Evolutionary conservation across 805 yeast genomes (phyloP), one percentile per base, ranked within the genome.

Genomic region (Candida sakaeoensis): DNA sequence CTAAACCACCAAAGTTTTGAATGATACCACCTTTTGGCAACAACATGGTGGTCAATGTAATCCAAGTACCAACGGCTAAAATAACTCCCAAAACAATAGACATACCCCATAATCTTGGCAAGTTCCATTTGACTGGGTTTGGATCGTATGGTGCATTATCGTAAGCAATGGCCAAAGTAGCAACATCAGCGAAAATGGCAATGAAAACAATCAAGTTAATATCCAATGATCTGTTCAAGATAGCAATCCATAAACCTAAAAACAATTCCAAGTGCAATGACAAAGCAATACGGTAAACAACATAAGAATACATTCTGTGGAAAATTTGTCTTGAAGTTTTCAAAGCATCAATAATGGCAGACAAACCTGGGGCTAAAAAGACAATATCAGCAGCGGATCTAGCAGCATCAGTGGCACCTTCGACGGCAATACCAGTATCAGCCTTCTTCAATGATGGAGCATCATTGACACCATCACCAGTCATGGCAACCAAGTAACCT

Each of bases 381-480:
- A 87, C 95, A 72, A 87, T 87, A 75, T 87, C 96, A 60, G 95
- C 90, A 72, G 96, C 96, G 60, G 95, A 86, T 77, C 93, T 82
- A 54, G 96, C 96, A 70, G 95, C 91, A 75, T 87, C 96, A 56
- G 95, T 85, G 60, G 95, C 90, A 82, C 95, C 96, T 77, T 88
- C 95, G 69, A 88, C 96, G 62, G 97, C 96, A 77, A 89, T 89
- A 83, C 97, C 97, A 48, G 74, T 68, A 60, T 68, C 74, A 52
- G 95, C 95, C 80, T 88, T 88, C 88, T 88, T 88, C 74, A 88
- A 80, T 52, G 96, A 88, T 61, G 96, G 96, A 60, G 96, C 95
- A 74, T 88, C 96, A 78, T 88, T 88, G 66, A 88, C 96, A 86
- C 96, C 96, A 68, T 88, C 96, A 85, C 96, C 96, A 77, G 96